Evolutionary conservation across 768 basidiomycete genomes (phyloP), one percentile per base, ranked within the genome.

Genomic region (Mycena maculata): DNA sequence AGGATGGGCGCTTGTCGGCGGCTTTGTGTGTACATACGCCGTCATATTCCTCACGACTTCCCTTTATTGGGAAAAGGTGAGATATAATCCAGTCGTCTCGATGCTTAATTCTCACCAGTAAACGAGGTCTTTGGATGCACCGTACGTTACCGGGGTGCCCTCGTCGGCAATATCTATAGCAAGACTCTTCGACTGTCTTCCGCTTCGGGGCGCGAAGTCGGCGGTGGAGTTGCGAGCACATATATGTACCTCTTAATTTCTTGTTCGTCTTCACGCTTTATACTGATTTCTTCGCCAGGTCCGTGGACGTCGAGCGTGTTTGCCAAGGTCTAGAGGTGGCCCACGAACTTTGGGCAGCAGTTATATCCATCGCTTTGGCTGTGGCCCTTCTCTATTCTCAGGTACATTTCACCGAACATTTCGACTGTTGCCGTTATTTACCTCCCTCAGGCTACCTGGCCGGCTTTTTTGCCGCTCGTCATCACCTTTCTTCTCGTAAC

Each of bases 31-130:
- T 16, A 59, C 52, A 1, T 68, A 68, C 25, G 67, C 47, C 2
- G n/a, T 68, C 1, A 68, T 67, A 16, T 49, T 39, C 23, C 52
- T 67, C 25, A 62, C 36, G 31, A 67, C 66, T 2, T 61, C 66
- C 0, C 25, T 60, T 12, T 68, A 68, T 36, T 68, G 67, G 67
- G 67, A 68, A 48, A 68, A 68, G 67, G 67, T 68, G 20, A 2
- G 33, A 22, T 25, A 41, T n/a, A 55, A 11, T 55, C 10, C 25
- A 6, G n/a, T 42, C 36, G 33, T 28, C 25, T 8, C 10, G 13
- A 23, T 18, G 5, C 18, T 41, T 6, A 33, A 2, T 25, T 2
- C 22, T 41, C 10, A 27, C 18, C 20, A 22, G 9, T 18, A 4
- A n/a, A 27, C 11, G 20, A 67, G 65, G 60, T 67, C 3, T 57